Evolutionary conservation across 2,329 filamentous ascomycete genomes (phyloP), one percentile per base, ranked within the genome.

Genomic region (Fusarium albosuccineum): DNA sequence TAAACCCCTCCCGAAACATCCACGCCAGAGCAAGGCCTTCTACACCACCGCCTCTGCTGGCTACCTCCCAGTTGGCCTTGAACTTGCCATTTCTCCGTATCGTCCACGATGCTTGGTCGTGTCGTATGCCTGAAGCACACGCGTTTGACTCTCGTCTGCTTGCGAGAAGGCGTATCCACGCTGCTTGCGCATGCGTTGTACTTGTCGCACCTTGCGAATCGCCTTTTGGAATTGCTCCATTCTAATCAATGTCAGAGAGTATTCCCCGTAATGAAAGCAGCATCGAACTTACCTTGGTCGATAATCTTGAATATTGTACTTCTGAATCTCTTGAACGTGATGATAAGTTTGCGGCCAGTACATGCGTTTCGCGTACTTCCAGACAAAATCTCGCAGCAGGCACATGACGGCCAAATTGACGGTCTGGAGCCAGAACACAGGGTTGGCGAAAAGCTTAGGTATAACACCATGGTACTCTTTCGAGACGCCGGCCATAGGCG

Each of bases 161-260:
- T 97, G 94, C 72, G 93, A 97, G 81, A 99, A 99, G 65, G 96
- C 96, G 77, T 99, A 99, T 34, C 96, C 96, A 75, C 96, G 92
- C 82, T 99, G 96, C 82, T 99, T 99, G 77, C 96, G 93, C 96
- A 98, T 99, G 68, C 96, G 92, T 82, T 98, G 96, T 40, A 98
- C 96, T 81, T 99, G 96, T 52, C 96, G 89, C 54, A 99, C 96
- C 82, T 99, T 99, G 74, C 96, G 92, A 76, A 99, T 98, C 22
- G 96, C 96, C 82, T 99, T 99, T 82, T 99, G 96, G 85, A 99
- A 99, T 81, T 99, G 96, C 76, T 99, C 96, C 96, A 99, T 99
- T 76, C 92, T 95, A 67, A 2, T 22, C 6, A 10, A 17, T n/a
- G 59, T 74, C 29, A 75, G 50, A 52, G 7, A 36, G 16, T 7